Base-by-base conservation (phyloP, 1,139 yeast genomes). In the Debaryomycetaceae sp. region DNA sequence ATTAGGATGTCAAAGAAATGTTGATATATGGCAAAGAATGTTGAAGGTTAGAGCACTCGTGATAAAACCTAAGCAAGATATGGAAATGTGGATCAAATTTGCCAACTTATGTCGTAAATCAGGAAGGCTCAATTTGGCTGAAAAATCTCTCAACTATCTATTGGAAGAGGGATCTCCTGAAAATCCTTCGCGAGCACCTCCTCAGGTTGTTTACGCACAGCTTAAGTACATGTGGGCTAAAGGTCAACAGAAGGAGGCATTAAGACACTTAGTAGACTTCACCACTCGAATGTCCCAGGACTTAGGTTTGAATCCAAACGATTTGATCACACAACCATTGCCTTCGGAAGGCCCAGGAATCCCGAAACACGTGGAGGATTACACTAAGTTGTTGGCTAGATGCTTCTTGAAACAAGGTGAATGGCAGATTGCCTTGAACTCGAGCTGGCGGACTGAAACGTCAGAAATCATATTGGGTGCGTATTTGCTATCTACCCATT, bases 81-180 rank as follows among this genome's bases (percentile, higher is more conserved):
- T 91, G 95, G 94, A 88, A 45, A 88, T 91, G 81, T 89, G 98
- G 97, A 92, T 94, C 52, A 91, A 92, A 59, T 94, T 92, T 73
- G 98, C 98, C 24, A 92, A 94, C 53, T 71, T 94, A 43, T 91
- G 98, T 58, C 78, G 98, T 48, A 94, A 92, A 61, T 86, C 96
- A 9, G 96, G 96, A 3, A 73, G 99, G 48, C 69, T 89, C 50
- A 94, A 94, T 14, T 68, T 94, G 45, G 97, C 98, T 1, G 98
- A 92, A 55, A 89, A 91, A 58, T 87, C 97, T 0, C 71, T 94
- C 47, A 87, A 87, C 50, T 77, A 84, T 5, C 69, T 94, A 41
- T 62, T 88, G 22, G 94, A 80, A 49, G 82, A 73, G 47, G 81
- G 81, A 0, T 63, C 75, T 1, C 71, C 75, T 3, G 78, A 73